A percentile compares a stretch with the other conserved stretches of the same genome.
Evolutionary conservation across 495 filamentous ascomycete species (phyloP).

Genomic region (Penicillium subrubescens): DNA sequence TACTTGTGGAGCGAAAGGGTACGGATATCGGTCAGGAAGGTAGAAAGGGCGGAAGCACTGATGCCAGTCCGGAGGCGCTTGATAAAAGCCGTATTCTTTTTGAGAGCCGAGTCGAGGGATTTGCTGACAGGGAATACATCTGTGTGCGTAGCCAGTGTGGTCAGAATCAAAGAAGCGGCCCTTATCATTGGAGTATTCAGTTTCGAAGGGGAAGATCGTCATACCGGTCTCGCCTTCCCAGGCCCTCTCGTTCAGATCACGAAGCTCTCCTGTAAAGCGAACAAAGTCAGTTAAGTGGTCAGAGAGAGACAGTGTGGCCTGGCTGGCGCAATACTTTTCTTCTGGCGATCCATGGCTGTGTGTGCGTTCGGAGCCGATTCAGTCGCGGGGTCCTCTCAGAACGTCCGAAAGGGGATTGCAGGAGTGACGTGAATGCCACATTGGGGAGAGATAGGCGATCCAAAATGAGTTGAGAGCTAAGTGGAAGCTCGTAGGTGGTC

Average conservation of each 20-base stretch:
- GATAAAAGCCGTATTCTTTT: slow-evolving; percentile 99
- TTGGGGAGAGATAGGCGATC: slow-evolving; percentile 25
- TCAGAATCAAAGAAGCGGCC: slow-evolving; percentile 5
- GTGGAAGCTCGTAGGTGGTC: background rate
- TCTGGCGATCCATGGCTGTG: slow-evolving; percentile 73
- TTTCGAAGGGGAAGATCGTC: slow-evolving; percentile 3
- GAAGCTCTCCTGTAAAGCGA: slow-evolving; percentile 72
- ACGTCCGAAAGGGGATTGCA: slow-evolving; percentile 43
- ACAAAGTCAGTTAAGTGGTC: slow-evolving; percentile 18
- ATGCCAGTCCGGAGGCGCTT: slow-evolving; percentile 92
- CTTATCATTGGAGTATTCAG: background rate
- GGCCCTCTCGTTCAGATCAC: slow-evolving; percentile 78
- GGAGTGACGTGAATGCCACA: slow-evolving; percentile 48
- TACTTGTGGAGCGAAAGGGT: slow-evolving; percentile 96
- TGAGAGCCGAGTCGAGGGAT: slow-evolving; percentile 92
- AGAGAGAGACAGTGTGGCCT: background rate
- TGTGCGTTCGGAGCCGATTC: slow-evolving; percentile 16
- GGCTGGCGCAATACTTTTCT: slow-evolving; percentile 66
- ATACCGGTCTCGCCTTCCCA: slow-evolving; percentile 89
- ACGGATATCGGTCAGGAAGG: slow-evolving; percentile 89
- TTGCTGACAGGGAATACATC: slow-evolving; percentile 77
- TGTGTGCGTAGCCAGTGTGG: slow-evolving; percentile 34
- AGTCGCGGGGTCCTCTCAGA: slow-evolving; percentile 43
- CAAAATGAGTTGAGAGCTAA: background rate
- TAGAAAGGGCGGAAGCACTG: slow-evolving; percentile 70